Evolutionary conservation across 768 basidiomycete genomes (phyloP), one percentile per base, ranked within the genome.

Genomic region (Podaxis sp.): DNA sequence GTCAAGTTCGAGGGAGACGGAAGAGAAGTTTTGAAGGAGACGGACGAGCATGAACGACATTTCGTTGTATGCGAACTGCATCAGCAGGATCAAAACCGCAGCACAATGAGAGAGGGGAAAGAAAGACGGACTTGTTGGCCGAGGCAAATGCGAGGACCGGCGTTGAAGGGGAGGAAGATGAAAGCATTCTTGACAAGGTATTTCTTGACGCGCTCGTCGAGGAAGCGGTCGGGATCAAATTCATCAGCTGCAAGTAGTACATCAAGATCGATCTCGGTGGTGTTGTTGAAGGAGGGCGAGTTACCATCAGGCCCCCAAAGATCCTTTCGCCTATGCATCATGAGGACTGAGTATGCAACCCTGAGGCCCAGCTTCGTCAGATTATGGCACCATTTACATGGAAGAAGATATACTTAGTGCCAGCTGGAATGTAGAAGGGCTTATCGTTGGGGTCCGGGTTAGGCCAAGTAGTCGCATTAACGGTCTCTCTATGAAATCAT

Each of bases 221-320:
- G 75, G 77, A 87, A 90, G 3, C 88, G 82, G 63, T 89, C 87
- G 0, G 89, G 88, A 67, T 91, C 88, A 59, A 89, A 90, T 68
- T 84, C 80, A 52, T 84, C 77, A 3, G 88, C 88, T 88, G 63
- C 46, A 13, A 36, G 24, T 12, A 40, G 12, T 36, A 13, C 22
- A 27, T 22, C 19, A 52, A 55, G 25, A 63, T 59, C 9, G 60
- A 8, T 29, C 11, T 2, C 24, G 0, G 52, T 53, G 54, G 43
- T 13, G 6, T n/a, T 50, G 12, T 50, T 5, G 7, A 46, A 6
- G 59, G 60, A 54, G 25, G 55, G n/a, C 6, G 24, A 59, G 71
- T 22, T 69, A 86, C 86, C 87, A 69, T 89, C 88, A 8, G 88
- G 87, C 6, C 88, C 88, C 88, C 88, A 91, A 1, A 87, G 79